phyloP scores from a whole-genome alignment of 192 early-diverging fungal species.

The Coemansia sp. region DNA sequence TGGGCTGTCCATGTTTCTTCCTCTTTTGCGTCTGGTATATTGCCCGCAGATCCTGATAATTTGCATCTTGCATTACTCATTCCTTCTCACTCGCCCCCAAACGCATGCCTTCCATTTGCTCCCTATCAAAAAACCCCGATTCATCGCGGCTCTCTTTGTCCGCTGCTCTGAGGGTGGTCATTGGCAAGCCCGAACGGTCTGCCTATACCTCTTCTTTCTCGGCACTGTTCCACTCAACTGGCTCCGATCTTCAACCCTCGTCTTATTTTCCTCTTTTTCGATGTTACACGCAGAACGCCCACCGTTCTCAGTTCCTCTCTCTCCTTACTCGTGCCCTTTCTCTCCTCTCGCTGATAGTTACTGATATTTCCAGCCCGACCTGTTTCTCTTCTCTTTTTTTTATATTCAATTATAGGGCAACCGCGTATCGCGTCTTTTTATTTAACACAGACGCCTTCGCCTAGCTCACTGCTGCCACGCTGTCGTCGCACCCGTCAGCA shows the following conservation, averaged over 20 bases:
- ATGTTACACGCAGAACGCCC: neutral
- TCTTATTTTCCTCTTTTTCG: neutral
- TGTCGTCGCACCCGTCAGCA: conserved; percentile 1
- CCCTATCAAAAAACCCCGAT: neutral
- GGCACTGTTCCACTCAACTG: neutral
- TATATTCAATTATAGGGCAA: neutral
- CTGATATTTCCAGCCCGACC: neutral
- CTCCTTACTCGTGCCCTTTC: neutral
- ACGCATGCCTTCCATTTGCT: conserved; percentile 5
- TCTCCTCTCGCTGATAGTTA: neutral
- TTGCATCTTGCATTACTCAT: conserved; percentile 36
- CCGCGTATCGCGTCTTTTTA: conserved; percentile 6
- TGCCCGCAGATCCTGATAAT: conserved; percentile 49
- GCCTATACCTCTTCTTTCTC: neutral
- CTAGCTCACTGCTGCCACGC: neutral
- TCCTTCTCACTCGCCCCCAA: conserved; percentile 6
- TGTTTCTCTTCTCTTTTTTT: neutral
- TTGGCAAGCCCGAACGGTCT: conserved; percentile 4
- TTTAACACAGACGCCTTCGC: neutral
- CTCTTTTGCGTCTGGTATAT: conserved; percentile 17
- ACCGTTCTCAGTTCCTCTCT: neutral
- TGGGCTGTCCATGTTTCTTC: neutral
- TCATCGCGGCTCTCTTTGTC: neutral
- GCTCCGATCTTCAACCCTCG: conserved; percentile 11
- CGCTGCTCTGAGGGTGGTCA: neutral